Percentiles rank a stretch among this genome's conserved stretches.
These are phyloP conservation scores for Coemansia sp. DNA, from an alignment of 192 early-diverging fungal species.

Conservation along the genomic window DNA sequence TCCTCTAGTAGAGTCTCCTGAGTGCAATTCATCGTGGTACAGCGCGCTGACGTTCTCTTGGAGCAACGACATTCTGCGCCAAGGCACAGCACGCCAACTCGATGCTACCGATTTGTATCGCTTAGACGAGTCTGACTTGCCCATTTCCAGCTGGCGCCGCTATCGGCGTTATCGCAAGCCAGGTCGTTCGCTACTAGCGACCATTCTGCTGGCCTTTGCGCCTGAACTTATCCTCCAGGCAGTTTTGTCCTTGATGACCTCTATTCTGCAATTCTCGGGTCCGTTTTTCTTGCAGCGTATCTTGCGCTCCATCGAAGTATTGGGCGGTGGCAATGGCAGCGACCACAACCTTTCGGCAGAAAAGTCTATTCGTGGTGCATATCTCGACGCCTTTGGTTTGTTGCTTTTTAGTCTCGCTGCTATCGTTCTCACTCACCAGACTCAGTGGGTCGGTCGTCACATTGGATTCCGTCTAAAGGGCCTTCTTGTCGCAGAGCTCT, in stretches of 20 bases:
- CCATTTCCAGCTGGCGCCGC: constrained; percentile 32
- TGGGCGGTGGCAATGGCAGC: constrained; percentile 16
- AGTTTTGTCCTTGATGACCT: constrained; percentile 35
- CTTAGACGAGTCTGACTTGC: constrained; percentile 57
- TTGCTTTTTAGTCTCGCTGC: constrained; percentile 41
- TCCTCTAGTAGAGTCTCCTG: constrained; percentile 23
- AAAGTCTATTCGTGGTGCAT: constrained; percentile 32
- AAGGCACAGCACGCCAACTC: constrained; percentile 58
- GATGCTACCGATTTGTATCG: constrained; percentile 62
- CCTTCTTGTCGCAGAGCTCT: constrained; percentile 65
- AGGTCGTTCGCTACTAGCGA: constrained; percentile 29
- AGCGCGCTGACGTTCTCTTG: constrained; percentile 57
- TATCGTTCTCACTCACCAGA: constrained; percentile 61
- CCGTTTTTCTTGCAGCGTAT: constrained; percentile 62
- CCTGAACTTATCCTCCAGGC: constrained; percentile 46
- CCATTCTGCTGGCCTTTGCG: constrained; percentile 41
- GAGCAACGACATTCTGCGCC: constrained; percentile 63
- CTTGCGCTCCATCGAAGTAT: constrained; percentile 56
- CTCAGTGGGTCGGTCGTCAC: constrained; percentile 68
- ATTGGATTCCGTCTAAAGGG: constrained; percentile 64
- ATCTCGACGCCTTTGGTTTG: constrained; percentile 62
- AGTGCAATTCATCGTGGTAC: constrained; percentile 23
- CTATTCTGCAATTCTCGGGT: constrained; percentile 42
- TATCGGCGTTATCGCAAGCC: constrained; percentile 21
- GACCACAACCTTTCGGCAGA: background rate